These are phyloP conservation scores for Plasmodium vivax DNA, from an alignment of 169 alveolate genomes.

Conservation along the genomic window DNA sequence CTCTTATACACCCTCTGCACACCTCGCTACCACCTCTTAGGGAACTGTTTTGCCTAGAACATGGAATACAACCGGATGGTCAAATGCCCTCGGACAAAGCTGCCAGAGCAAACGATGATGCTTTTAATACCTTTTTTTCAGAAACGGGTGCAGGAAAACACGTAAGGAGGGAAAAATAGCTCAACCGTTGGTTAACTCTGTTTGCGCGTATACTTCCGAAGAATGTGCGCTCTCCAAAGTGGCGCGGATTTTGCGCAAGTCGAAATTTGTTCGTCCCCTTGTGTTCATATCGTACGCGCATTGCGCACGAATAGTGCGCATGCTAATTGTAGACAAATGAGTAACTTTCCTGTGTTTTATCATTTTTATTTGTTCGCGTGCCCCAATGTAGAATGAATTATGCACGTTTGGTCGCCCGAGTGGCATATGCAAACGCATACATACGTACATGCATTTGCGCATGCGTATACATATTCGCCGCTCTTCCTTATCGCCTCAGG, in stretches of 20 bases:
- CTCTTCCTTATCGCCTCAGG: slow-evolving; percentile 51
- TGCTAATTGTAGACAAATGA: not conserved
- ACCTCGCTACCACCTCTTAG: slow-evolving; percentile 38
- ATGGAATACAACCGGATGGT: slow-evolving; percentile 90
- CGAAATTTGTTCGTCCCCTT: not conserved
- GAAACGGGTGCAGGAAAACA: slow-evolving; percentile 99
- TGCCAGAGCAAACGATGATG: slow-evolving; percentile 96
- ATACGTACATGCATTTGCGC: not conserved
- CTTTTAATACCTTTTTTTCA: slow-evolving; percentile 98
- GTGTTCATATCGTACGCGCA: not conserved
- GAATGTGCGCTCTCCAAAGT: not conserved
- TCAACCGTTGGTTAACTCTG: not conserved
- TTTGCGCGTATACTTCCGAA: not conserved
- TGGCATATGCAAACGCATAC: not conserved
- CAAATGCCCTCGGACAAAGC: slow-evolving; percentile 89
- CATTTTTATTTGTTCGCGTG: not conserved
- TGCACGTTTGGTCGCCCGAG: not conserved
- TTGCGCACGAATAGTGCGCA: not conserved
- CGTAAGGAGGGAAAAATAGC: slow-evolving; percentile 76
- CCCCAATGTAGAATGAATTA: not conserved
- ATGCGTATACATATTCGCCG: not conserved
- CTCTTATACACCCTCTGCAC: not conserved
- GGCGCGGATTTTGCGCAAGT: not conserved
- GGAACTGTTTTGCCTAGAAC: slow-evolving; percentile 90
- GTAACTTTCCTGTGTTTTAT: not conserved